Evolutionary conservation across 176 grass and related monocot species (phyloP).

Genomic region (Eragrostis nindensis): DNA sequence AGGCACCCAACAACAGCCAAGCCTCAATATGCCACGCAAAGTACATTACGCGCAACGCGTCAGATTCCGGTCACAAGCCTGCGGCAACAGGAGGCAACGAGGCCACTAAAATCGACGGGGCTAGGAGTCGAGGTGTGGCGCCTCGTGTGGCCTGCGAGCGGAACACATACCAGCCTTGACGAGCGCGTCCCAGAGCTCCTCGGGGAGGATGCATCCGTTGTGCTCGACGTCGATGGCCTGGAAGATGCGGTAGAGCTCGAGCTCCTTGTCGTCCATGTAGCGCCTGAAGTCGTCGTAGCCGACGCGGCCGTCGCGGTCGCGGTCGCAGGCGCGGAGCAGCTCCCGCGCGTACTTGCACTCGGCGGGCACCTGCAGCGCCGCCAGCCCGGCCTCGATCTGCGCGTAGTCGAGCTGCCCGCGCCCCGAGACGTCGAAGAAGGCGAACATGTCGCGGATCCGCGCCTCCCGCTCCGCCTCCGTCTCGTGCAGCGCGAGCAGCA

Average conservation of each 20-base stretch:
- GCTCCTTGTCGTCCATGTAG: conserved; percentile 98
- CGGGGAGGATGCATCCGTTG: conserved; percentile 91
- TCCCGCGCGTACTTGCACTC: conserved; percentile 94
- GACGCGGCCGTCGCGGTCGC: conserved; percentile 82
- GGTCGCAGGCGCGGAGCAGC: conserved; percentile 87
- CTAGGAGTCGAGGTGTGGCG: background rate
- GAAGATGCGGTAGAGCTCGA: conserved; percentile 98
- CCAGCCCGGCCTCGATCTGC: conserved; percentile 89
- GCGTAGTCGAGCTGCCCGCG: conserved; percentile 84
- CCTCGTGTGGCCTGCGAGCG: background rate
- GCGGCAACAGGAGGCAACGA: no score
- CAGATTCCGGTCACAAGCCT: background rate
- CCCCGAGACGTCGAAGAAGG: conserved; percentile 75
- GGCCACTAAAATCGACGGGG: no score
- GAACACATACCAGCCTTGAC: conserved; percentile 82
- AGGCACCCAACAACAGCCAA: conserved; percentile 23
- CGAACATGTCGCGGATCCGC: conserved; percentile 89
- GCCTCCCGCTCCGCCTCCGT: conserved; percentile 87
- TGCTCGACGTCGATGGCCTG: conserved; percentile 99
- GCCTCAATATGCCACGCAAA: background rate
- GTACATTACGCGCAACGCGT: conserved; percentile 36
- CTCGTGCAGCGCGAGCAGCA: conserved; percentile 77
- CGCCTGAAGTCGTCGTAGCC: conserved; percentile 86
- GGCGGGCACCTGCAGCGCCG: conserved; percentile 72
- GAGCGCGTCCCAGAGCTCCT: conserved; percentile 97